Base-by-base conservation (phyloP, 345 rosid species). In the Cardamine chenopodiifolia region DNA sequence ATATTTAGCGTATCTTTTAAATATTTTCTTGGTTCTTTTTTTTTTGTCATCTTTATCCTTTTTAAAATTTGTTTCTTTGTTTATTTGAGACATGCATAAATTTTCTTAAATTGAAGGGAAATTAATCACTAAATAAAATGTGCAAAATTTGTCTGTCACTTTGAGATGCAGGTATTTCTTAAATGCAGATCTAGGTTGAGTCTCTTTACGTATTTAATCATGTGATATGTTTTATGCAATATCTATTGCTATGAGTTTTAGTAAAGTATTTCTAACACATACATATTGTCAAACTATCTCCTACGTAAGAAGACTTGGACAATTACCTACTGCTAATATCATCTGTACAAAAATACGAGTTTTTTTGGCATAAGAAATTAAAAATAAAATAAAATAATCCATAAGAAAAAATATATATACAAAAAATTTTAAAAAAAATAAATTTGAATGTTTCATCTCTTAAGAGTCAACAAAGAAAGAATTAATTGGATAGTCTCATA, bases 401-500 rank as follows among this genome's bases (percentile, higher is more conserved):
- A 4, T 3, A 8, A 17, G 8, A n/a, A 3, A 17, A 31, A 4
- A 4, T 15, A 14, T 55, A 4, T 15, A 14, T 55, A 15, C 4
- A 52, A 52, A 23, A 5, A 52, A 53, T 23, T 29, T 53, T 8
- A 53, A 53, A 1, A 5, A 50, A 3, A 15, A 15, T n/a, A 37
- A 61, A 37, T 18, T 19, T 49, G 59, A 72, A 62, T 62, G 54
- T 52, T 28, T 72, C 20, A 20, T 32, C 19, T 57, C 10, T 18
- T 15, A 47, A 56, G 50, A 34, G 66, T 60, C 63, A 53, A n/a
- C 19, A 52, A 55, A 34, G 2, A 23, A 26, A 1, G 9, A 42
- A 62, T 2, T 25, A 45, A 40, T 42, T 44, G 31, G 61, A 56
- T 56, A 47, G 82, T 80, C 84, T 80, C 63, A 56, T 56, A 47